Percentiles rank a stretch among this genome's conserved stretches.
Evolutionary conservation across 257 asterid genomes (phyloP).

Genomic region (Ilex aquifolium): DNA sequence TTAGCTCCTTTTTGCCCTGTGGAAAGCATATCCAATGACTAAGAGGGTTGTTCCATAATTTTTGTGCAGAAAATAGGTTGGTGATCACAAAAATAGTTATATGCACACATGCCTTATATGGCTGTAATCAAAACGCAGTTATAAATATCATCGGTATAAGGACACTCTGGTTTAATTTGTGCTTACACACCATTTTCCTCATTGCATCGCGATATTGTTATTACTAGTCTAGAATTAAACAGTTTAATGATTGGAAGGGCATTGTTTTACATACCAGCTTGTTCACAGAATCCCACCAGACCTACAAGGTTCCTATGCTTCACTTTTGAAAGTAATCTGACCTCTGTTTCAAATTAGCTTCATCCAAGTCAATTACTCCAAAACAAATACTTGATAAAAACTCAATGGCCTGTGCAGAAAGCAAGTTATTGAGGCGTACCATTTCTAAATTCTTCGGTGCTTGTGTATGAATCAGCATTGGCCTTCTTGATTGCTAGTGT

Average conservation of each 20-base stretch:
- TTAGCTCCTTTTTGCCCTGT: slow-evolving; percentile 51
- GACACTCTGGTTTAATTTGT: neutral
- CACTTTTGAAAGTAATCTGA: slow-evolving; percentile 61
- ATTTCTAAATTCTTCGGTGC: slow-evolving; percentile 62
- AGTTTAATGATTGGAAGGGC: no score
- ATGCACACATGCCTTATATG: neutral
- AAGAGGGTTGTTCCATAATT: no score
- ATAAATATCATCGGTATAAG: no score
- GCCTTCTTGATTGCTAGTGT: slow-evolving; percentile 60
- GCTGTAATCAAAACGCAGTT: neutral
- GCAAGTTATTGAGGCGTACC: slow-evolving; percentile 26
- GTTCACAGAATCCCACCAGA: slow-evolving; percentile 68
- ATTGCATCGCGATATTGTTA: no score
- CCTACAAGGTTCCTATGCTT: slow-evolving; percentile 60
- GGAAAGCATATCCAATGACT: neutral
- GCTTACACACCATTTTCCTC: neutral
- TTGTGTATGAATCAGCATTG: slow-evolving; percentile 45
- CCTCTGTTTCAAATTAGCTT: slow-evolving; percentile 36
- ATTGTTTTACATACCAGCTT: slow-evolving; percentile 29
- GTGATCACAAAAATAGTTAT: no score
- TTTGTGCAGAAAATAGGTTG: neutral
- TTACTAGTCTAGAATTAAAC: no score
- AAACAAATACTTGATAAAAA: neutral
- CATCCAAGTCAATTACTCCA: neutral
- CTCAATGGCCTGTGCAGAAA: neutral